Conservation (phyloP, 2,329 filamentous ascomycete species). For the Diaporthe capsici region DNA sequence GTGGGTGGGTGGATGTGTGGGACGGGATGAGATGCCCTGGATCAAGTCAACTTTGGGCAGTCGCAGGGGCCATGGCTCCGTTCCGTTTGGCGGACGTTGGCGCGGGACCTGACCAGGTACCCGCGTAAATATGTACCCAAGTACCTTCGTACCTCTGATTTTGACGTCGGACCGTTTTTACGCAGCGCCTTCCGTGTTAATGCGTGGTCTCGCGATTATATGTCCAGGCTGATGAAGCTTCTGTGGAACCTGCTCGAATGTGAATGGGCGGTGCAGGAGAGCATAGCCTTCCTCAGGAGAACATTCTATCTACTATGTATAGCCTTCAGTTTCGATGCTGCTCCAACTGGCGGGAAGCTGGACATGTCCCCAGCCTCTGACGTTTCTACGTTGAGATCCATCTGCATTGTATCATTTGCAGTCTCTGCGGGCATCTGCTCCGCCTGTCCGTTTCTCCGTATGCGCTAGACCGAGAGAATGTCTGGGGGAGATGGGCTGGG, state of each 20-base stretch:
- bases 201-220: background rate
- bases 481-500: slow-evolving; percentile 12
- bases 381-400: background rate
- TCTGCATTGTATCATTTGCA: background rate
- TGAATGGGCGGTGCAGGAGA: background rate
- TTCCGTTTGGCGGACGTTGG: slow-evolving; percentile 30
- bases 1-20: slow-evolving; percentile 15
- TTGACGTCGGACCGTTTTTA: slow-evolving; percentile 31
- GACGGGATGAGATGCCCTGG: slow-evolving; percentile 25
- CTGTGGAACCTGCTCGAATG: slow-evolving; percentile 20
- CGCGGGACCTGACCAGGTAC: slow-evolving; percentile 20
- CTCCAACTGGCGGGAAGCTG: background rate
- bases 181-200: background rate
- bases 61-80: slow-evolving; percentile 9
- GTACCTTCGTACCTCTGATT: slow-evolving; percentile 4
- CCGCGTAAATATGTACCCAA: background rate
- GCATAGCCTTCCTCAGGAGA: slow-evolving; percentile 25
- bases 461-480: background rate
- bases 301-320: background rate
- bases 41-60: slow-evolving; percentile 28
- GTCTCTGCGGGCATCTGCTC: background rate
- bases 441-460: background rate
- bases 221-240: background rate
- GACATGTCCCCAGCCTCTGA: background rate
- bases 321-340: background rate